phyloP scores from a whole-genome alignment of 2,329 filamentous ascomycete genomes.

The Monilinia polystroma region DNA sequence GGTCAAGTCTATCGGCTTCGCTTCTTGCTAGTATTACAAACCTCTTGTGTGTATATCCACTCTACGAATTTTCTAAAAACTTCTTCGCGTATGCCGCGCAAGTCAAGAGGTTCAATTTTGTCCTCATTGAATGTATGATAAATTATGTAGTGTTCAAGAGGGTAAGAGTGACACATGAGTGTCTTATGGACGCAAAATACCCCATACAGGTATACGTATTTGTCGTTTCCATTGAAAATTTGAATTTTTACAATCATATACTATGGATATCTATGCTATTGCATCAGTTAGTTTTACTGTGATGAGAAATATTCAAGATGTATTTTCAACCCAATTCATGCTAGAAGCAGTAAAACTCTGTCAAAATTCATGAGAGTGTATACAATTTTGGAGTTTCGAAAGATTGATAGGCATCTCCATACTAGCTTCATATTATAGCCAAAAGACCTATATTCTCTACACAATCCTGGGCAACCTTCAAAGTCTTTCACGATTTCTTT shows the following conservation, averaged over 20 bases:
- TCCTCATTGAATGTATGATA: background rate
- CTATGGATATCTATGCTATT: background rate
- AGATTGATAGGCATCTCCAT: background rate
- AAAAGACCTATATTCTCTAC: background rate
- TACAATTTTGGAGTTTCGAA: background rate
- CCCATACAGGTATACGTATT: too few relatives aligned
- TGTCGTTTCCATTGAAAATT: background rate
- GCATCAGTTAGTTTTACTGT: background rate
- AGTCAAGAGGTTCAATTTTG: too few relatives aligned
- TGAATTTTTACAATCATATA: background rate
- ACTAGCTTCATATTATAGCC: fast-evolving
- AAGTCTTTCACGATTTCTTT: background rate
- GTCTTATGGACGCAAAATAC: background rate
- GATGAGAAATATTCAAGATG: background rate
- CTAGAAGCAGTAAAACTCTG: background rate
- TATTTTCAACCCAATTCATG: background rate
- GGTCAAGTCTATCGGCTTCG: too few relatives aligned
- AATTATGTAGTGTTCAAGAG: background rate
- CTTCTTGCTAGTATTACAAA: background rate
- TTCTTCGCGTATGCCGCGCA: background rate
- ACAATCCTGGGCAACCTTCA: background rate
- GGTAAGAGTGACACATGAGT: background rate
- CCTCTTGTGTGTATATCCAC: background rate
- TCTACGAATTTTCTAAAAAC: fast-evolving
- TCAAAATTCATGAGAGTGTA: fast-evolving